Evolutionary conservation across 2,329 filamentous ascomycete genomes (phyloP).

Genomic region (Claviceps humidiphila): DNA sequence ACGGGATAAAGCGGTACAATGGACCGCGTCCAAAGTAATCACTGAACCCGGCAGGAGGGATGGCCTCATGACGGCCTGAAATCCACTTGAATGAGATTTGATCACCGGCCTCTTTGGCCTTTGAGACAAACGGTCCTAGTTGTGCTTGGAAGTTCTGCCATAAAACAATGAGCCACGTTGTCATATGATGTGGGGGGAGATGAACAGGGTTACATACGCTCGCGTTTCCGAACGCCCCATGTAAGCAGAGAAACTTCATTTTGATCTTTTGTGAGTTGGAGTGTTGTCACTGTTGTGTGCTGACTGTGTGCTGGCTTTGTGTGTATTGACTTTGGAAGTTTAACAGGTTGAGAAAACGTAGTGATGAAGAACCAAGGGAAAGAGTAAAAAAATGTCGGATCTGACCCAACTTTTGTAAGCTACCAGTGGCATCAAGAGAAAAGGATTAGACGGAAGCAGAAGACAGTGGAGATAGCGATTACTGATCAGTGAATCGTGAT

Average conservation of each 20-base stretch:
- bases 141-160: conserved; percentile 42
- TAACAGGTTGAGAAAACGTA: no score
- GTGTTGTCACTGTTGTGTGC: neutral
- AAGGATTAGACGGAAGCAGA: no score
- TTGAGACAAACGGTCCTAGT: conserved; percentile 22
- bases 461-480: no score
- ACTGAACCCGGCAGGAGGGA: conserved; percentile 39
- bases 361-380: no score
- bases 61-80: conserved; percentile 34
- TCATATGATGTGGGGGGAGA: neutral
- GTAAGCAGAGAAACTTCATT: conserved; percentile 45
- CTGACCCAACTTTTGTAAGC: no score
- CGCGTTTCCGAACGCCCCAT: conserved; percentile 44
- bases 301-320: neutral
- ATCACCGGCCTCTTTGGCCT: conserved; percentile 7
- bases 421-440: no score
- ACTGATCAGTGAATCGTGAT: no score
- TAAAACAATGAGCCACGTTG: neutral
- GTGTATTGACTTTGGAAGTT: no score
- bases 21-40: conserved; percentile 43
- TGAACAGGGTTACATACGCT: conserved; percentile 25
- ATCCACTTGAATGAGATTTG: conserved; percentile 32
- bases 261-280: neutral
- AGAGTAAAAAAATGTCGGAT: no score
- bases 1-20: conserved; percentile 41